Evolutionary conservation across 2,329 filamentous ascomycete genomes (phyloP).

Genomic region (Colletotrichum acutatum): DNA sequence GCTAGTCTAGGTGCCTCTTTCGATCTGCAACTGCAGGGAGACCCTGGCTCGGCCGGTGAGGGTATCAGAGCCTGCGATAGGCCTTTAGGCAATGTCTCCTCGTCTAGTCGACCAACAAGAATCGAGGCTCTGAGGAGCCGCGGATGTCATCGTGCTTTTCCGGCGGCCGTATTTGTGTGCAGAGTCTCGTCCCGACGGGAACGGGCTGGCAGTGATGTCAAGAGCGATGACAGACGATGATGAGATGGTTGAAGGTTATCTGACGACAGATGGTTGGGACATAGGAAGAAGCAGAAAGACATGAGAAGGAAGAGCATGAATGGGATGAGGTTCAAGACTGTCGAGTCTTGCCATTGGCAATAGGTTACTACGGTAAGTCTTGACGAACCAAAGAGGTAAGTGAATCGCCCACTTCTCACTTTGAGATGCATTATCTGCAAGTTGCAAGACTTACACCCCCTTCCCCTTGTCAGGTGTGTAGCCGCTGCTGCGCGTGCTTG

Average conservation of each 20-base stretch:
- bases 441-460: neutral
- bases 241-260: neutral
- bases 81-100: neutral
- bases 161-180: neutral
- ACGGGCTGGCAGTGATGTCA: neutral
- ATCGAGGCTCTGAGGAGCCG: neutral
- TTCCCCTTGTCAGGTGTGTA: conserved; percentile 6
- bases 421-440: neutral
- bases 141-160: neutral
- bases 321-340: neutral
- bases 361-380: neutral
- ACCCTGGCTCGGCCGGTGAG: neutral
- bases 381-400: conserved; percentile 13
- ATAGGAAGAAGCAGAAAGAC: neutral
- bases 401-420: neutral
- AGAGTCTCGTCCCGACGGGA: neutral
- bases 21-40: conserved; percentile 9
- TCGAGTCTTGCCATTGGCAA: neutral
- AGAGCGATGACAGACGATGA: neutral
- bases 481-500: conserved; percentile 1
- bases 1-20: neutral
- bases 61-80: neutral
- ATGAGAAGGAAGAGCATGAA: neutral
- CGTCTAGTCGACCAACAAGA: neutral
- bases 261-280: neutral